These are phyloP conservation scores for Trichoderma gracile DNA, from an alignment of 2,329 filamentous ascomycete genomes.

Conservation along the genomic window DNA sequence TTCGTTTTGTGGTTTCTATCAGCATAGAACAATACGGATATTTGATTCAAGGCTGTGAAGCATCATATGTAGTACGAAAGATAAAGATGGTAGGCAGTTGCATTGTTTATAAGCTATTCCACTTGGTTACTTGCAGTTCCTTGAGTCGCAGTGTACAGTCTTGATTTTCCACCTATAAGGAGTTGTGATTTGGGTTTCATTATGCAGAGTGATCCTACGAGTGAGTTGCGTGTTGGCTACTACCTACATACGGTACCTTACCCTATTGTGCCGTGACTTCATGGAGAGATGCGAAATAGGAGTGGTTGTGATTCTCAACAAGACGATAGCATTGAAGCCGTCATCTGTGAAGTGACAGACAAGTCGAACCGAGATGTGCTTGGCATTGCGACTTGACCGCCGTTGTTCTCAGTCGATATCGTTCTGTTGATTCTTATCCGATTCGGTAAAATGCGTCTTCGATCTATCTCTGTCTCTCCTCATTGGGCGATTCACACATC, in stretches of 20 bases:
- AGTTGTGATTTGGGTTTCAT: neutral
- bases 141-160: neutral
- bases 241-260: too few species aligned
- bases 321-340: too few species aligned
- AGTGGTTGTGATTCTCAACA: too few species aligned
- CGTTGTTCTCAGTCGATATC: neutral
- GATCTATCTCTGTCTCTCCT: neutral
- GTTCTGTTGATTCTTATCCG: neutral
- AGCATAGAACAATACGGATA: slow-evolving; percentile 17
- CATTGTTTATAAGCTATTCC: slow-evolving; percentile 1
- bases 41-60: neutral
- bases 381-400: neutral
- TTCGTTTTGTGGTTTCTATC: neutral
- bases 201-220: neutral
- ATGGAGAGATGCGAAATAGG: too few species aligned
- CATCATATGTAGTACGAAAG: neutral
- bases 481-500: neutral
- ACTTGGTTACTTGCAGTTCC: neutral
- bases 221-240: neutral
- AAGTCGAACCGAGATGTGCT: neutral
- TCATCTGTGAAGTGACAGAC: too few species aligned
- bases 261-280: too few species aligned
- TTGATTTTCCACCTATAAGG: neutral
- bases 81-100: neutral
- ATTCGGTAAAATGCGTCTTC: neutral